A percentile compares a stretch with the other conserved stretches of the same genome.
Evolutionary conservation across 2,329 filamentous ascomycete species (phyloP).

Genomic region (Epichloe scottii): DNA sequence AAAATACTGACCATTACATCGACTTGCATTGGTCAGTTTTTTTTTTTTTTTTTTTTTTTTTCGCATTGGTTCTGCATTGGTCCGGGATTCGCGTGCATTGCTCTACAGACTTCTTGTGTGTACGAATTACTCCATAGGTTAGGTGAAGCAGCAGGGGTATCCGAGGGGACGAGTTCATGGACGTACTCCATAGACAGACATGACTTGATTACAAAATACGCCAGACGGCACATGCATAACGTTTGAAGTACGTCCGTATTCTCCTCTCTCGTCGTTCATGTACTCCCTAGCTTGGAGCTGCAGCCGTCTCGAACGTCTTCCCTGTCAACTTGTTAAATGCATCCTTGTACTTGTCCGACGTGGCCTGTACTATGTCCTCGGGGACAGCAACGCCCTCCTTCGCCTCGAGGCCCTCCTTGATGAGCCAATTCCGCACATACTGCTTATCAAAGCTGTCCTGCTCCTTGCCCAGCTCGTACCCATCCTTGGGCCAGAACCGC

Average conservation of each 20-base stretch:
- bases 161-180: too few species aligned
- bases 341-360: conserved; percentile 10
- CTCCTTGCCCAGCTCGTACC: conserved; percentile 50
- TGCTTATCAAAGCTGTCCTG: conserved; percentile 89
- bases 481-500: conserved; percentile 71
- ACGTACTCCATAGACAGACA: too few species aligned
- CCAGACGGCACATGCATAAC: not conserved
- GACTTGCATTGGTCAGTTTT: too few species aligned
- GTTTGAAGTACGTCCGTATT: too few species aligned
- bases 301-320: conserved; percentile 26
- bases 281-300: not conserved
- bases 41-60: too few species aligned
- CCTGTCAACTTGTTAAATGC: conserved; percentile 44
- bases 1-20: too few species aligned
- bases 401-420: conserved; percentile 44
- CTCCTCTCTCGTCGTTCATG: not conserved
- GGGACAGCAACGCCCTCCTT: conserved; percentile 46
- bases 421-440: conserved; percentile 72
- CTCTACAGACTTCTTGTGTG: too few species aligned
- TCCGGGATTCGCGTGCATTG: too few species aligned
- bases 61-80: too few species aligned
- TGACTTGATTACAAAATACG: too few species aligned
- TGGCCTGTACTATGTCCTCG: conserved; percentile 31
- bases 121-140: too few species aligned
- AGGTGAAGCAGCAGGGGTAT: too few species aligned